phyloP scores from a whole-genome alignment of 148 eudicot species.

The Amaranthus hypochondriacus region DNA sequence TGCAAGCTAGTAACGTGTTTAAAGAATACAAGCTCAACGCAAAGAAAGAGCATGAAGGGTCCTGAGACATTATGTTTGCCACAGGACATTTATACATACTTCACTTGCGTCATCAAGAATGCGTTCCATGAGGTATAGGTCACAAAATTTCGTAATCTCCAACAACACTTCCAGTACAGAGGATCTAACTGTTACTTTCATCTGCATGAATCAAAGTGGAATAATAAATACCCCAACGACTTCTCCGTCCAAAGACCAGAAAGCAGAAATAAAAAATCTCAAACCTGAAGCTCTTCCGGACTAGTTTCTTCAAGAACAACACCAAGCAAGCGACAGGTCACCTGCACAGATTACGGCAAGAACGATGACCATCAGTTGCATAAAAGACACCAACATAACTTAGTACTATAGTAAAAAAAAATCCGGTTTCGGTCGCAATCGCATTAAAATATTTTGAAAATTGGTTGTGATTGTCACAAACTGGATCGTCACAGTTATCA shows the following conservation, averaged over 20 bases:
- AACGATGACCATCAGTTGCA: not conserved
- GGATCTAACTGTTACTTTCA: slow-evolving; percentile 82
- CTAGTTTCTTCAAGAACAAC: slow-evolving; percentile 88
- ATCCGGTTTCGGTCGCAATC: too few species aligned
- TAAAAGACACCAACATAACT: not conserved
- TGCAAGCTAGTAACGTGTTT: not conserved
- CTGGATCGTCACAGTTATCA: too few species aligned
- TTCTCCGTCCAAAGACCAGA: slow-evolving; percentile 8
- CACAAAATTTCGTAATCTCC: slow-evolving; percentile 92
- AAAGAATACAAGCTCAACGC: not conserved
- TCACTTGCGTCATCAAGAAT: slow-evolving; percentile 94
- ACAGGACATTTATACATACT: slow-evolving; percentile 36
- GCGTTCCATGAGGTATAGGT: slow-evolving; percentile 95
- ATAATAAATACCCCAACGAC: not conserved
- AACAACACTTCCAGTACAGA: slow-evolving; percentile 84
- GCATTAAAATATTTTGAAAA: too few species aligned
- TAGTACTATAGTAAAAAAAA: not conserved
- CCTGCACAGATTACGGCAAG: slow-evolving; percentile 36
- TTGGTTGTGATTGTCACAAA: too few species aligned
- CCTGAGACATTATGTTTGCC: not conserved
- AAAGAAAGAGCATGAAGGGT: not conserved
- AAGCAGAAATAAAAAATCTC: slow-evolving; percentile 3
- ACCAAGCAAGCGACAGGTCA: slow-evolving; percentile 89
- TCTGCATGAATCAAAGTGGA: slow-evolving; percentile 37
- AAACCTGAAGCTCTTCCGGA: slow-evolving; percentile 96